Base-by-base conservation (phyloP, 1,284 basidiomycete genomes). In the Cutaneotrichosporon mucoides region DNA sequence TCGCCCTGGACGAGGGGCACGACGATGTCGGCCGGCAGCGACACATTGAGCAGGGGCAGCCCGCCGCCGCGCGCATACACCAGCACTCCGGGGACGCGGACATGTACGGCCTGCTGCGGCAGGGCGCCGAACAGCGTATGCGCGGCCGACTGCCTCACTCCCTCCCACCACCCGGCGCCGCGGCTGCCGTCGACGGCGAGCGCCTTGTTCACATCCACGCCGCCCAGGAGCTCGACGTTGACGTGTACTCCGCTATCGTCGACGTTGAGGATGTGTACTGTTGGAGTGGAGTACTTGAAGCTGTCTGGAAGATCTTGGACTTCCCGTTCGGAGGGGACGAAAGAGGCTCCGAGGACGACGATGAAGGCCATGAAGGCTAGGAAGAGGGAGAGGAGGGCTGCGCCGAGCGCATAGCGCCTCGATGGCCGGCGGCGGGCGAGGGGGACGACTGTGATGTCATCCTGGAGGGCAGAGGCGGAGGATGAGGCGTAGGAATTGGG, bases 111-210 rank as follows among this genome's bases (percentile, higher is more conserved):
- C 46, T 56, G 53, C 4, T 47, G 48, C 0, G 61, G 53, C 8
- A 73, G 43, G 4, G 56, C 57, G 6, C 61, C 58, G 24, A 73
- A 24, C 0, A 61, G 52, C 24, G 55, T 56, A 53, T 65, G 61
- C 3, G 68, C 73, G 1, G 66, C 58, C 5, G 37, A 66, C 6
- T 61, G 58, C 16, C 76, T 58, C 9, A 76, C 33, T 3, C 50
- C n/a, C 48, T 76, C 72, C 77, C 77, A 79, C 76, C 76, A 77
- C 1, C 42, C 65, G 4, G 68, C 66, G 5, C 73, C 75, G 15
- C 58, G 55, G 5, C 70, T 38, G 6, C 44, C 53, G 11, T 68
- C 61, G 8, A 76, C 58, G 0, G 72, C 74, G 6, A 78, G 57
- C 0, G 69, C 70, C 1, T 46, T 38, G 57, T 78, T 71, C 0